phyloP scores from a whole-genome alignment of 345 rosid genomes.

The Populus ilicifolia region DNA sequence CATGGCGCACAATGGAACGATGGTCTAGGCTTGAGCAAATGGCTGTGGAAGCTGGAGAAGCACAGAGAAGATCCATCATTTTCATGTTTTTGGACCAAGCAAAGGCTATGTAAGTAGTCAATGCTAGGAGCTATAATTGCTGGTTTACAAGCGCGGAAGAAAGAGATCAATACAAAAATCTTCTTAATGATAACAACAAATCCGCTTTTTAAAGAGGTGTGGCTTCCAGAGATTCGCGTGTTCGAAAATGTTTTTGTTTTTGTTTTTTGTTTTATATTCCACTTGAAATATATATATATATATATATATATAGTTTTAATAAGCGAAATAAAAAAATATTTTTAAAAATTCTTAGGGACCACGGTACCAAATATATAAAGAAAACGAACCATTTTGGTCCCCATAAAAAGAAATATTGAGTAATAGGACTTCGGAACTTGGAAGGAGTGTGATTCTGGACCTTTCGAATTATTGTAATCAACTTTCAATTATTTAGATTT shows the following conservation, averaged over 20 bases:
- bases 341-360: no score
- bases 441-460: slow-evolving; percentile 26
- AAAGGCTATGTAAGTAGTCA: not conserved
- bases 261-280: no score
- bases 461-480: slow-evolving; percentile 14
- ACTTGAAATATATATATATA: no score
- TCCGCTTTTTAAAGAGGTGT: slow-evolving; percentile 22
- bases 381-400: slow-evolving; percentile 12
- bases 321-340: no score
- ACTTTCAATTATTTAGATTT: not conserved
- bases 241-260: no score
- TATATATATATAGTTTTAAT: no score
- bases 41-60: slow-evolving; percentile 84
- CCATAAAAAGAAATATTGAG: slow-evolving; percentile 13
- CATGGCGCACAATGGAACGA: slow-evolving; percentile 44
- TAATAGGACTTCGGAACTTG: slow-evolving; percentile 9
- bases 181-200: slow-evolving; percentile 10
- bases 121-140: not conserved
- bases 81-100: slow-evolving; percentile 42
- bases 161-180: slow-evolving; percentile 2
- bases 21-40: slow-evolving; percentile 49
- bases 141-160: not conserved
- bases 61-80: slow-evolving; percentile 63
- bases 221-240: not conserved
- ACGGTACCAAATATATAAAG: no score